Evolutionary conservation across 305 asterid genomes (phyloP), one percentile per base, ranked within the genome.

Genomic region (Salvia sclarea): DNA sequence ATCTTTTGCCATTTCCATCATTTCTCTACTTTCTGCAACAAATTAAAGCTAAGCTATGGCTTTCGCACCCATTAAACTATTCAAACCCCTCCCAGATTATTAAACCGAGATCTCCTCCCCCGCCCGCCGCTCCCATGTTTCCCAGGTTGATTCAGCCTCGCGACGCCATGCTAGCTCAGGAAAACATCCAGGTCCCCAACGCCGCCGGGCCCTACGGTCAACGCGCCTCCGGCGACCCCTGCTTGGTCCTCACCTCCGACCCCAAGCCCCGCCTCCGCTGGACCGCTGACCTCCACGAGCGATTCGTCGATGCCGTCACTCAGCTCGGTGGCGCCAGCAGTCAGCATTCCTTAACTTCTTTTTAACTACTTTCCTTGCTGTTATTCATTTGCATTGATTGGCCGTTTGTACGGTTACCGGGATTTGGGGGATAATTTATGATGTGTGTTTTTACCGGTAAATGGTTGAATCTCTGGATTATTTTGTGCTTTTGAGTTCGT

Each of bases 321-420:
- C 95, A 91, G 80, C 96, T 91, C 52, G 98, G 98, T 60, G 98
- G 98, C 49, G 83, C 97, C 49, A 66, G 76, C 73, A 88, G 97
- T 90, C 20, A 82, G 93, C 79, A 58, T 76, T 79, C 79, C 28
- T 40, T 61, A 30, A 8, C 44, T 18, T 54, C 0, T 37, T 47
- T 28, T 6, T 8, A 21, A 12, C 11, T 24, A 1, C 37, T 67
- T 17, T 1, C 37, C 44, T 38, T 45, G 4, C 33, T 11, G 1
- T 56, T 17, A 8, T 13, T 61, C 4, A 48, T 52, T 14, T 47
- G 25, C 7, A 17, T 28, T 73, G 25, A 33, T 49, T 53, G 75
- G 28, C 54, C 41, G 58, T 17, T 68, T 16, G 22, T 12, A 30
- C 17, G 61, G 54, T 5, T 52, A 3, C 41, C 21, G 56, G 41